Evolutionary conservation across 2,329 filamentous ascomycete genomes (phyloP).

Genomic region (Colletotrichum sp.): DNA sequence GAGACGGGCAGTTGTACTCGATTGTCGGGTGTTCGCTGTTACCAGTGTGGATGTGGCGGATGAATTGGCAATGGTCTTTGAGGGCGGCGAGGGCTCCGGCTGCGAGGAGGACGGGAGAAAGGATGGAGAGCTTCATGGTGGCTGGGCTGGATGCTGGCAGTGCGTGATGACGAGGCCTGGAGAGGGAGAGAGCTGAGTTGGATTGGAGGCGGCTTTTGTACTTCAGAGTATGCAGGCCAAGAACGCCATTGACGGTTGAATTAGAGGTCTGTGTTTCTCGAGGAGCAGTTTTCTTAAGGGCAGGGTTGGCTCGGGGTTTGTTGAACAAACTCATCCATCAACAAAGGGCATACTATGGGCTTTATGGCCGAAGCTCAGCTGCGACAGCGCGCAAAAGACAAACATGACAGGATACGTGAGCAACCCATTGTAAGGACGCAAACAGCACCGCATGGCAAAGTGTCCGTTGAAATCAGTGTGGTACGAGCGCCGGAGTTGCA

Average conservation of each 20-base stretch:
- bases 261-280: not conserved
- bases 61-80: not conserved
- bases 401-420: not conserved
- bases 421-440: not conserved
- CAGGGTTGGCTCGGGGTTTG: not conserved
- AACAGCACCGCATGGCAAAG: not conserved
- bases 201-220: not conserved
- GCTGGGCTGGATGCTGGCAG: not conserved
- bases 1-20: not conserved
- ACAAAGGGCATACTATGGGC: not conserved
- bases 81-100: not conserved
- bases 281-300: not conserved
- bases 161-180: not conserved
- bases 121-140: not conserved
- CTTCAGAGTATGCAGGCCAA: not conserved
- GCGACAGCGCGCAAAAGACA: not conserved
- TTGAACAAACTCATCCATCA: not conserved
- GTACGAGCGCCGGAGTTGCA: no score
- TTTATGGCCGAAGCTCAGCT: not conserved
- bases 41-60: not conserved
- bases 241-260: not conserved
- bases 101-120: not conserved
- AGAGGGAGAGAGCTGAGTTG: not conserved
- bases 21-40: not conserved
- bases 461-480: not conserved